Evolutionary conservation across 202 grass and related monocot species (phyloP).

Genomic region (Panicum virgatum): DNA sequence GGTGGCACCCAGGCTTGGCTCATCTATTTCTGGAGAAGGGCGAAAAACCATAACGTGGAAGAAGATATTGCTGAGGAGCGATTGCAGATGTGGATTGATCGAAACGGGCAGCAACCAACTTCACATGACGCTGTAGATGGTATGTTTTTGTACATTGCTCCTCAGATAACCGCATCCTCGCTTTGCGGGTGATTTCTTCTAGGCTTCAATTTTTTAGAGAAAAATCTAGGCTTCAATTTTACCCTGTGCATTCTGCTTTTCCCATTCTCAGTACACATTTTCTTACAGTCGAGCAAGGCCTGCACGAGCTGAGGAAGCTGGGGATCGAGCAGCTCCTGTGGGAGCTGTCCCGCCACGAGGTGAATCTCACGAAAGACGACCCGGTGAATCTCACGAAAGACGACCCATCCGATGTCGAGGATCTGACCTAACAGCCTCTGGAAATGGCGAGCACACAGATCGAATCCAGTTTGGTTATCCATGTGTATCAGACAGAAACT

Average conservation of each 20-base stretch:
- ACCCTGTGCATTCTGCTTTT: neutral
- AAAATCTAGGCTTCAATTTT: neutral
- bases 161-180: neutral
- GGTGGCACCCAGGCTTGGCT: conserved; percentile 70
- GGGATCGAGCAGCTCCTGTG: conserved; percentile 81
- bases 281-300: conserved; percentile 65
- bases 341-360: conserved; percentile 77
- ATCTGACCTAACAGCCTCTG: conserved; percentile 39
- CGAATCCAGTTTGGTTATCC: neutral
- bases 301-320: conserved; percentile 73
- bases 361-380: conserved; percentile 25
- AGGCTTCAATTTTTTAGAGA: neutral
- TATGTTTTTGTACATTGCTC: conserved; percentile 27
- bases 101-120: conserved; percentile 59
- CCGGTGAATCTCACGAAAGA: conserved; percentile 33
- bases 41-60: conserved; percentile 73
- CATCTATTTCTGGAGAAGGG: conserved; percentile 89
- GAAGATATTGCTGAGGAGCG: conserved; percentile 84
- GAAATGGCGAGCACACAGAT: neutral
- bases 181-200: neutral
- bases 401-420: conserved; percentile 36
- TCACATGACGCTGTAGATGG: conserved; percentile 94
- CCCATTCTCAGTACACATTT: conserved; percentile 18
- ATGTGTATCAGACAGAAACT: conserved; percentile 21
- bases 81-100: conserved; percentile 76